Percentiles rank a stretch among this genome's conserved stretches.
These are phyloP conservation scores for Eragrostis tef DNA, from an alignment of 202 grass and related monocot species.

Conservation along the genomic window DNA sequence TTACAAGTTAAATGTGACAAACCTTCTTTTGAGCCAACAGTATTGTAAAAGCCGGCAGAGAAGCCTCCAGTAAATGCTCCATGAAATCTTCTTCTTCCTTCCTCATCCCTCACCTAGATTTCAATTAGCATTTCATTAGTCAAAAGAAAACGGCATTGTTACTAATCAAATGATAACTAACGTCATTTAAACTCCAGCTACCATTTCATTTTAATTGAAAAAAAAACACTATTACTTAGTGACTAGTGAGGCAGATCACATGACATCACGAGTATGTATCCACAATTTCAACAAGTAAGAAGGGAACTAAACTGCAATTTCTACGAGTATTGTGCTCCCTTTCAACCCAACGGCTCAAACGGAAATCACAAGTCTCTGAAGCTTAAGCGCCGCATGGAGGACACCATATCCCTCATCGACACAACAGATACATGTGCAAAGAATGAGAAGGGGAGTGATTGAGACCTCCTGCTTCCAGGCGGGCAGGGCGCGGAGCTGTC, in stretches of 20 bases:
- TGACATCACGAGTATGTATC: too few species aligned
- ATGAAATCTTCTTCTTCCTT: constrained; percentile 94
- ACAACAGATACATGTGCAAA: not conserved
- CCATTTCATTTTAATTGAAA: not conserved
- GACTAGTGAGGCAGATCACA: too few species aligned
- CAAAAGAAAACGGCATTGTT: not conserved
- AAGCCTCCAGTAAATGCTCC: constrained; percentile 95
- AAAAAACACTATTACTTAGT: not conserved
- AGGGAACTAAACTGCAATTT: not conserved
- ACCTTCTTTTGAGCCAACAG: constrained; percentile 93
- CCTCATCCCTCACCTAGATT: constrained; percentile 86
- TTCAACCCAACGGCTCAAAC: not conserved
- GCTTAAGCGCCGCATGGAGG: not conserved
- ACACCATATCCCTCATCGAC: not conserved
- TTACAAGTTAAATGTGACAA: constrained; percentile 24
- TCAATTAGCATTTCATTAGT: not conserved
- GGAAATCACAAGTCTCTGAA: not conserved
- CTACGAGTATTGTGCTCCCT: not conserved
- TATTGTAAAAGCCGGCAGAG: constrained; percentile 95
- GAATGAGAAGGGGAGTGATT: not conserved
- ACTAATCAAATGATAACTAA: constrained; percentile 32
- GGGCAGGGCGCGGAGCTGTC: constrained; percentile 74
- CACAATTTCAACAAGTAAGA: not conserved
- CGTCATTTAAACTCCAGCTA: not conserved
- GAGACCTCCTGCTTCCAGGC: constrained; percentile 89